Percentiles rank a stretch among this genome's conserved stretches.
These are phyloP conservation scores for Tulasnella sp. DNA, from an alignment of 768 basidiomycete species.

Conservation along the genomic window DNA sequence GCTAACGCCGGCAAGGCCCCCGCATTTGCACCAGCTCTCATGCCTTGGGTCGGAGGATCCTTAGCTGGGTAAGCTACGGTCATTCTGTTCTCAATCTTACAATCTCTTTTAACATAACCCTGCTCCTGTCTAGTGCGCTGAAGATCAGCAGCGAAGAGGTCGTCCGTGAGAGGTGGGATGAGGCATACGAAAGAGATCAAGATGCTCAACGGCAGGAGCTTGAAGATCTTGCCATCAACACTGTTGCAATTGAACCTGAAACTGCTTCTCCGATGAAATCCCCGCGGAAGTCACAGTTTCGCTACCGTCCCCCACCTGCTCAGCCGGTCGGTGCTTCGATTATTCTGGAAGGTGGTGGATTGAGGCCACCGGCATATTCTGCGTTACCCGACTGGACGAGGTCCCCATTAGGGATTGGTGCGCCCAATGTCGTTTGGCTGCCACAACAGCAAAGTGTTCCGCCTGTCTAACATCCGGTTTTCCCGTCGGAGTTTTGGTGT, in stretches of 20 bases:
- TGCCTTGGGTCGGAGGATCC: slow-evolving; percentile 92
- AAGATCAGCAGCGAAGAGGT: slow-evolving; percentile 84
- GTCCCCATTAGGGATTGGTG: slow-evolving; percentile 51
- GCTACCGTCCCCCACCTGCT: neutral
- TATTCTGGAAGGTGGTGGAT: slow-evolving; percentile 36
- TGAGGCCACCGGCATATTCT: slow-evolving; percentile 6
- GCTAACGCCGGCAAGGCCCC: slow-evolving; percentile 77
- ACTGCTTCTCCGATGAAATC: neutral
- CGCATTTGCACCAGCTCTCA: slow-evolving; percentile 68
- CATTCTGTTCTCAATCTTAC: neutral
- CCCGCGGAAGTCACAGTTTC: neutral
- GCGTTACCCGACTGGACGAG: slow-evolving; percentile 79
- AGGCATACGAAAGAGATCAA: slow-evolving; percentile 39
- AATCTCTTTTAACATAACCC: slow-evolving; percentile 5
- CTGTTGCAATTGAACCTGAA: slow-evolving; percentile 26
- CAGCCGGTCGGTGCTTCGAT: slow-evolving; percentile 16
- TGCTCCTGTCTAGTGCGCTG: slow-evolving; percentile 47
- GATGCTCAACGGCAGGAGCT: slow-evolving; percentile 19
- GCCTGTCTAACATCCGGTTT: neutral
- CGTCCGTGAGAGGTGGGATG: slow-evolving; percentile 79
- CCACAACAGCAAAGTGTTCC: neutral
- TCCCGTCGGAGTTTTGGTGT: neutral
- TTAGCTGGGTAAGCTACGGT: slow-evolving; percentile 65
- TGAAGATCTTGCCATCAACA: slow-evolving; percentile 26
- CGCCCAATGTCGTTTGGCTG: slow-evolving; percentile 35